Evolutionary conservation across 768 basidiomycete species (phyloP), one percentile per base, ranked within the genome.

Genomic region (Leccinellum rugosiceps): DNA sequence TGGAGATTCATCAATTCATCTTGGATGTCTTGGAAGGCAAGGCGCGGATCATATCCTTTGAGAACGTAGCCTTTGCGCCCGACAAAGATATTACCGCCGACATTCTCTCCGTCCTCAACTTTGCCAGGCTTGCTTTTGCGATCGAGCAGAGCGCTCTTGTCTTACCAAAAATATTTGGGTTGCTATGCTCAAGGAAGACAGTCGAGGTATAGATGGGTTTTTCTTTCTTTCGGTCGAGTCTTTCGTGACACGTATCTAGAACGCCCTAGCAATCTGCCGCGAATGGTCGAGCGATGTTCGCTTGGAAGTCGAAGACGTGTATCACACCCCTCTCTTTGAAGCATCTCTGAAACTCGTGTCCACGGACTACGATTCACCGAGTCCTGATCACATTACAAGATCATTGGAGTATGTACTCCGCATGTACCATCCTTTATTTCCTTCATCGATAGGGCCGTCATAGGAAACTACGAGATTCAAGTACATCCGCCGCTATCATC

Each of bases 91-190:
- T 50, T 15, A 76, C 83, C 14, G 74, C 82, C 2, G 81, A 81
- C 57, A 81, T 82, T 13, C 74, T 87, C 47, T n/a, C n/a, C n/a
- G n/a, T n/a, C n/a, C n/a, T n/a, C n/a, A 86, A 87, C 62, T 85
- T 83, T 51, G 79, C 78, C 4, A 75, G 84, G 49, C 61, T 81
- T 11, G 73, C 78, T 21, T 77, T 85, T 23, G 44, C 51, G 14
- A 50, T 47, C 17, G 58, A 56, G 25, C n/a, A 21, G 21, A 51
- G 30, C 2, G 48, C 49, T 17, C 43, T 60, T 2, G n/a, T 44
- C 47, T 23, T 63, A 21, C 63, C 60, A 21, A 55, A 58, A 44
- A 47, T 59, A n/a, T 28, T 70, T 9, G 15, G 31, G 4, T 51
- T 15, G 21, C 47, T 71, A 9, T 58, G 43, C 44, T 56, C 64